Conservation (phyloP, 176 grass and related monocot genomes). For the Luzula sylvatica region DNA sequence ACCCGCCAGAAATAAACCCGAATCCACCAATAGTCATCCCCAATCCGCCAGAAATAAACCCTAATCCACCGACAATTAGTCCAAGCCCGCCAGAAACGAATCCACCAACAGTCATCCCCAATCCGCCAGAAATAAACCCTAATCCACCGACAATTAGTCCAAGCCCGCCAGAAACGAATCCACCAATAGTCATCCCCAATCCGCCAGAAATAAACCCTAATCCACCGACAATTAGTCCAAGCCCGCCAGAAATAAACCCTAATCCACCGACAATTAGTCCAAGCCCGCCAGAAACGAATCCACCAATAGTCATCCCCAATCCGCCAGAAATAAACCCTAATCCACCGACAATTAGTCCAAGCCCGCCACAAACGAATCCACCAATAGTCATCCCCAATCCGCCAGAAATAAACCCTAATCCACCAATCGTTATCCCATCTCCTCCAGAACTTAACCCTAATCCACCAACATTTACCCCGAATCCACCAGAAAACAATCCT, state of each 20-base stretch:
- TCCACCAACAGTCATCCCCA: constrained; percentile 11
- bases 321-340: constrained; percentile 9
- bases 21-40: constrained; percentile 19
- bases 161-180: constrained; percentile 13
- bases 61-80: constrained; percentile 11
- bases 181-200: constrained; percentile 1
- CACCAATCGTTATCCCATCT: constrained; percentile 15
- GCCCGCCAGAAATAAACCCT: constrained; percentile 12
- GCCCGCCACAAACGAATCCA: constrained; percentile 10
- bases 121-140: constrained; percentile 3
- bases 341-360: constrained; percentile 8
- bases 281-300: constrained; percentile 7
- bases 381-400: not conserved
- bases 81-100: constrained; percentile 15
- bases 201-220: constrained; percentile 9
- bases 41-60: constrained; percentile 8
- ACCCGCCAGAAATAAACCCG: not conserved
- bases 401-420: constrained; percentile 10
- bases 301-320: constrained; percentile 4
- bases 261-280: constrained; percentile 10
- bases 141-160: constrained; percentile 9
- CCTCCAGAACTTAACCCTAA: constrained; percentile 12
- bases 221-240: constrained; percentile 27
- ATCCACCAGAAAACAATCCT: constrained; percentile 4
- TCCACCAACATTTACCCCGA: constrained; percentile 10